Percentiles rank a stretch among this genome's conserved stretches.
Evolutionary conservation across 73 alveolate genomes (phyloP).

Genomic region (Paraurostyla sp.): DNA sequence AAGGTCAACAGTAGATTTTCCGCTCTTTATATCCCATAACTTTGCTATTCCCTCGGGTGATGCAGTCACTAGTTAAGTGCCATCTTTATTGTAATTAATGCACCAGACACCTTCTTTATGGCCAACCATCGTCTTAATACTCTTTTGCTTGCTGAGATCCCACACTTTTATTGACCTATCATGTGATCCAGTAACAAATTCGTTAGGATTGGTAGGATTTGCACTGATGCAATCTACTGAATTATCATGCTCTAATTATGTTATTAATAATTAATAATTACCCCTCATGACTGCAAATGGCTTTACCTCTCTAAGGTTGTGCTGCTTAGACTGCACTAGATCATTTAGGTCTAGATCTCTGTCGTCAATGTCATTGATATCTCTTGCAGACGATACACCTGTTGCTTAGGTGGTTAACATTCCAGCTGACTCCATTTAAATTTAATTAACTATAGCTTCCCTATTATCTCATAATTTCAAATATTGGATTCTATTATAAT

Average conservation of each 20-base stretch:
- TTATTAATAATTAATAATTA: not conserved
- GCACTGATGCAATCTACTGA: conserved; percentile 65
- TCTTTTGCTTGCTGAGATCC: conserved; percentile 45
- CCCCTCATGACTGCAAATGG: conserved; percentile 36
- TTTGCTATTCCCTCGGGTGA: conserved; percentile 67
- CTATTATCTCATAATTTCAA: too few relatives aligned
- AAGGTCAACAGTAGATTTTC: conserved; percentile 49
- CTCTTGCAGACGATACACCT: too few relatives aligned
- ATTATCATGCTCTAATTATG: conserved; percentile 61
- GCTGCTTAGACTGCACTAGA: not conserved
- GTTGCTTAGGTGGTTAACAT: too few relatives aligned
- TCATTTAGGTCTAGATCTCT: not conserved
- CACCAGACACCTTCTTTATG: conserved; percentile 71
- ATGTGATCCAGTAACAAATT: conserved; percentile 69
- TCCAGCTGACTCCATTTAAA: too few relatives aligned
- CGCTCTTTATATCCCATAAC: conserved; percentile 69
- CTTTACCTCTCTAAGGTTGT: conserved; percentile 22
- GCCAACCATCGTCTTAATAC: conserved; percentile 40
- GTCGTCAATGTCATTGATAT: too few relatives aligned
- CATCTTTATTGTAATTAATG: conserved; percentile 54
- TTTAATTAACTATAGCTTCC: too few relatives aligned
- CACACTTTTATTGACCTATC: conserved; percentile 68
- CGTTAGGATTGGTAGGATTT: conserved; percentile 32
- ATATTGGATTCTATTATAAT: too few relatives aligned
- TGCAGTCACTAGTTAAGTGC: conserved; percentile 53